Evolutionary conservation across 768 basidiomycete species (phyloP).

Genomic region (Termitomyces sp.): DNA sequence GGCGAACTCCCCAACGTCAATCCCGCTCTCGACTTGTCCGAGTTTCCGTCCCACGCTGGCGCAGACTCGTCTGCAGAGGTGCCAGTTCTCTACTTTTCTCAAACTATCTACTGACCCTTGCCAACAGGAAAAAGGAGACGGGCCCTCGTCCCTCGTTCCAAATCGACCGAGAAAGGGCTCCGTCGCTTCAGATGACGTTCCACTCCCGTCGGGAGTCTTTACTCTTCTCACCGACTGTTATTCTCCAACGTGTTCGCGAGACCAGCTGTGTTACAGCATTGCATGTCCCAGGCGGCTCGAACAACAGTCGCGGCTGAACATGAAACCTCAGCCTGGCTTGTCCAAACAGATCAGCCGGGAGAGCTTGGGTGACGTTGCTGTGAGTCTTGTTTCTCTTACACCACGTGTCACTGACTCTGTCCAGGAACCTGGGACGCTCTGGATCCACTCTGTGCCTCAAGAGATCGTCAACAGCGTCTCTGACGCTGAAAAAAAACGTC

Average conservation of each 20-base stretch:
- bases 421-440: slow-evolving; percentile 64
- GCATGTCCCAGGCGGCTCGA: slow-evolving; percentile 92
- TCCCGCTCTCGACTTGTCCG: slow-evolving; percentile 17
- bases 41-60: slow-evolving; percentile 9
- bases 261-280: slow-evolving; percentile 95
- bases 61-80: slow-evolving; percentile 24
- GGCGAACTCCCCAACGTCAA: slow-evolving; percentile 47
- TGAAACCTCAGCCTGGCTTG: slow-evolving; percentile 89
- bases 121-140: slow-evolving; percentile 23
- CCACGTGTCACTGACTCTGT: too few species aligned
- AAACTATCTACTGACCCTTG: neutral
- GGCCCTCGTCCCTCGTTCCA: slow-evolving; percentile 18
- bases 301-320: slow-evolving; percentile 90
- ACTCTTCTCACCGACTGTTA: slow-evolving; percentile 97
- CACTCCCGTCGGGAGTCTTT: slow-evolving; percentile 89
- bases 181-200: slow-evolving; percentile 50
- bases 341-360: slow-evolving; percentile 80
- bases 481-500: slow-evolving; percentile 89
- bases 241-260: slow-evolving; percentile 92
- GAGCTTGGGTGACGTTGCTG: slow-evolving; percentile 74
- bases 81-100: neutral
- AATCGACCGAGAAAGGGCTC: slow-evolving; percentile 34
- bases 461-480: slow-evolving; percentile 91
- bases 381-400: slow-evolving; percentile 25
- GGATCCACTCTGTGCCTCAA: slow-evolving; percentile 95